Percentiles rank a stretch among this genome's conserved stretches.
These are phyloP conservation scores for Salix brachista DNA, from an alignment of 345 rosid genomes.

Conservation along the genomic window DNA sequence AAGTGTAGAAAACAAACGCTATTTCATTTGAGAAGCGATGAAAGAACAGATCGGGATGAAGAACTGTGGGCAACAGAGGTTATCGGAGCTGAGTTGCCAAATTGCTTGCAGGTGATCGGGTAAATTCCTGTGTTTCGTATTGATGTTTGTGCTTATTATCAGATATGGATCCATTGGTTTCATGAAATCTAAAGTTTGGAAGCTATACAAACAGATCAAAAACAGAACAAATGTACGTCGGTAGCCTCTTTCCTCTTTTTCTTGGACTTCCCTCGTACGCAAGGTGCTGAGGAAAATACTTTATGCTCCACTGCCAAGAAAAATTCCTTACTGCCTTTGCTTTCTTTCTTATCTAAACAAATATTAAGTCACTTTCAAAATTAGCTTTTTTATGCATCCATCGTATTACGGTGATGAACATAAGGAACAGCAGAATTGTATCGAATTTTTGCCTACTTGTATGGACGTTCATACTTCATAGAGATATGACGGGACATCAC, in stretches of 20 bases:
- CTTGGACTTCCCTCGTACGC: neutral
- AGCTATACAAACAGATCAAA: neutral
- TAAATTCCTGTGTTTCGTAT: neutral
- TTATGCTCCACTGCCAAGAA: too few species aligned
- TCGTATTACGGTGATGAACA: too few species aligned
- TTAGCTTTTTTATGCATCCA: too few species aligned
- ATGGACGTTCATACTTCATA: too few species aligned
- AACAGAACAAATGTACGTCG: neutral
- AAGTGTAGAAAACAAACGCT: neutral
- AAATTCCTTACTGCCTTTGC: too few species aligned
- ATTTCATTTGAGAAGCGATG: neutral
- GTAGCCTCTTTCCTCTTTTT: neutral
- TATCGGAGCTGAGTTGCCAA: neutral
- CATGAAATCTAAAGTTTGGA: neutral
- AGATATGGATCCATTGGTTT: neutral
- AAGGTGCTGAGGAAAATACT: neutral
- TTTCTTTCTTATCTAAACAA: too few species aligned
- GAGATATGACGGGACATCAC: too few species aligned
- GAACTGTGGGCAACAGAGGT: neutral
- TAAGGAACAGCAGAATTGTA: too few species aligned
- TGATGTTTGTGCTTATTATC: neutral
- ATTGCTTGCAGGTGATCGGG: neutral
- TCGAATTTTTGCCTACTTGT: too few species aligned
- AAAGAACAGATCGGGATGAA: neutral
- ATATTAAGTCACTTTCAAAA: too few species aligned